Base-by-base conservation (phyloP, 2,329 filamentous ascomycete genomes). In the Pseudomassariella vexata region DNA sequence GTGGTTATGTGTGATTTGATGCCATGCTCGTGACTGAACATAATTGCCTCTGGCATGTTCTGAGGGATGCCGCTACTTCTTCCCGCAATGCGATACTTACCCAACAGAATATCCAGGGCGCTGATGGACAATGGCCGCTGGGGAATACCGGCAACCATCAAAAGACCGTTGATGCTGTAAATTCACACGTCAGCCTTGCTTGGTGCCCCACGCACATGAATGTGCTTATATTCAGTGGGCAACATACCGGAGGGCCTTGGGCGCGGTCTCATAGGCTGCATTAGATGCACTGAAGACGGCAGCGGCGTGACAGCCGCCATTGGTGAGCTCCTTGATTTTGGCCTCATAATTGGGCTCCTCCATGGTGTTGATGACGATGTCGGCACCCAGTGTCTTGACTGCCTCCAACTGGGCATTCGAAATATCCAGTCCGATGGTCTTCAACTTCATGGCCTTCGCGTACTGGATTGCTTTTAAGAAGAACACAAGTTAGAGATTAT, bases 361-460 rank as follows among this genome's bases (percentile, higher is more conserved):
- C 28, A 31, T 19, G 16, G 37, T 38, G 28, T 40, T 40, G 29
- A 36, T 32, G 15, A 35, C 32, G 15, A 28, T 25, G 19, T 43
- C 35, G 11, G 40, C 40, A 6, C 28, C 28, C 5, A 21, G 24
- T 8, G 19, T 9, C 20, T 10, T 37, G 14, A 28, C 42, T n/a
- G 20, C 34, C 2, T 41, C 42, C 14, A 45, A 31, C 20, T 39
- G 35, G 7, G 30, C 40, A 14, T 41, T 35, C 4, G 40, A 34
- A 17, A 47, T 41, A 35, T 50, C 49, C 10, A 52, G 30, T 3
- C 37, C 49, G 14, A 50, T 39, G 18, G 50, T 48, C 12, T 32
- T 38, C 27, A 35, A 44, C 2, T 44, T 44, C 44, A 49, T 40
- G 3, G 49, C 41, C 30, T 44, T 46, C 15, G 45, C 47, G 21